phyloP scores from a whole-genome alignment of 2,329 filamentous ascomycete genomes.

The Penicillium sp. region DNA sequence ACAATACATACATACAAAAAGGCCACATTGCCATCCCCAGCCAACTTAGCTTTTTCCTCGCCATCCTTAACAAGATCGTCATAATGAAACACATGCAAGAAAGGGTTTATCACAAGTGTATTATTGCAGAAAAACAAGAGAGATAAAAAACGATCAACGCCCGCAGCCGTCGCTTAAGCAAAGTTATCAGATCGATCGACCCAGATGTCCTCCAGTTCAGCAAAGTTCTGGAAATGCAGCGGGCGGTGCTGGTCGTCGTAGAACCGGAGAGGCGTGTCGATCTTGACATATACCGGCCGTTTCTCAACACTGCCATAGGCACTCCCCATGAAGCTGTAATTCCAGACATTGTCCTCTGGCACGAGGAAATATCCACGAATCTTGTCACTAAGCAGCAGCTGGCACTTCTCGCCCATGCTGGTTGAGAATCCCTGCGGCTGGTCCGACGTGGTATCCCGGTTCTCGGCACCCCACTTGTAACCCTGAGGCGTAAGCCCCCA shows the following conservation, averaged over 20 bases:
- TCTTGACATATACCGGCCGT: conserved; percentile 86
- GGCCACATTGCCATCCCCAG: conserved; percentile 1
- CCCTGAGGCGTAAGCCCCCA: conserved; percentile 91
- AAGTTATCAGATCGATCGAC: conserved; percentile 93
- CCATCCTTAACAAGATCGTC: conserved; percentile 9
- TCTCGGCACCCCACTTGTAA: conserved; percentile 96
- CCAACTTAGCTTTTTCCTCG: conserved; percentile 1
- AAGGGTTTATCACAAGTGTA: conserved; percentile 7
- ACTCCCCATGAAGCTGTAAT: conserved; percentile 97
- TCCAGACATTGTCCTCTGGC: conserved; percentile 88
- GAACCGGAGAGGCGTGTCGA: conserved; percentile 87
- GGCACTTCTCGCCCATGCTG: conserved; percentile 91
- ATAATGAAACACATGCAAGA: conserved; percentile 19
- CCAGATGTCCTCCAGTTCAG: conserved; percentile 95
- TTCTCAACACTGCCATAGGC: conserved; percentile 88
- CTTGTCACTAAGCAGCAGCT: conserved; percentile 88
- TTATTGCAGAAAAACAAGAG: conserved; percentile 9
- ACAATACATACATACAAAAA: conserved; percentile 7
- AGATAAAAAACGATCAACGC: conserved; percentile 26
- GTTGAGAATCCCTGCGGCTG: conserved; percentile 93
- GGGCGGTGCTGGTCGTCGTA: conserved; percentile 93
- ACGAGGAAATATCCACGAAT: conserved; percentile 97
- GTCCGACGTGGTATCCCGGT: conserved; percentile 90
- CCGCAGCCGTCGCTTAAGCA: conserved; percentile 61
- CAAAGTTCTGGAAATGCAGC: conserved; percentile 96